Evolutionary conservation across 495 filamentous ascomycete species (phyloP).

Genomic region (Trichoderma orchidacearum): DNA sequence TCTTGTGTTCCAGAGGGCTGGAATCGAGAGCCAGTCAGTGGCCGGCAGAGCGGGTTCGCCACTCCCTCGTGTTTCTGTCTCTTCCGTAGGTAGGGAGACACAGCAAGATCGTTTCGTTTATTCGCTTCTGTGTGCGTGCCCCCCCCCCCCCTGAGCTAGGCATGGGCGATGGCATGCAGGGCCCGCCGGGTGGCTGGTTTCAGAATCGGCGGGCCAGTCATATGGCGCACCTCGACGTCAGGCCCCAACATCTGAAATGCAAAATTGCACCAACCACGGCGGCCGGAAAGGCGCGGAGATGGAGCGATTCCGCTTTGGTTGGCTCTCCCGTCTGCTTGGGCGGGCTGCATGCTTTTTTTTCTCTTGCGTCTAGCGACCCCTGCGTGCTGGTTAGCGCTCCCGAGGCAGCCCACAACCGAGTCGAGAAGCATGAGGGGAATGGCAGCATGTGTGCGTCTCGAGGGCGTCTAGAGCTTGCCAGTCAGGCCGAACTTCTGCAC

Average conservation of each 20-base stretch:
- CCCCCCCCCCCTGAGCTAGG: not conserved
- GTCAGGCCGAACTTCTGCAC: not conserved
- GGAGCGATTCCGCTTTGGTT: not conserved
- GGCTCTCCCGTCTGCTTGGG: not conserved
- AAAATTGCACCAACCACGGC: not conserved
- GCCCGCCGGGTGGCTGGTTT: not conserved
- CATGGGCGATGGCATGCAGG: not conserved
- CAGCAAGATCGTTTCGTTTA: too few species aligned
- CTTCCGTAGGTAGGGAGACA: not conserved
- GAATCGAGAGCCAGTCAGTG: not conserved
- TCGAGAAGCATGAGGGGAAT: not conserved
- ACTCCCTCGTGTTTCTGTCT: not conserved
- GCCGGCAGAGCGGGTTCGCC: not conserved
- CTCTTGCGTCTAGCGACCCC: not conserved
- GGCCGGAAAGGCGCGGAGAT: not conserved
- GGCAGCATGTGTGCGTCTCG: not conserved
- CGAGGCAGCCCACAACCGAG: not conserved
- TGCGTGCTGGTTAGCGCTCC: conserved; percentile 1
- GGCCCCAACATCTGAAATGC: not conserved
- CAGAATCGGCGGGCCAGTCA: not conserved
- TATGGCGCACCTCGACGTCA: not conserved
- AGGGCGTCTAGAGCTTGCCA: not conserved
- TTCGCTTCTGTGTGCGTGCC: too few species aligned
- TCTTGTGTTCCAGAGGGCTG: not conserved
- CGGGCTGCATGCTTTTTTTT: not conserved